Evolutionary conservation across 805 yeast species (phyloP).

Genomic region (Cyberlindnera misumaiensis): DNA sequence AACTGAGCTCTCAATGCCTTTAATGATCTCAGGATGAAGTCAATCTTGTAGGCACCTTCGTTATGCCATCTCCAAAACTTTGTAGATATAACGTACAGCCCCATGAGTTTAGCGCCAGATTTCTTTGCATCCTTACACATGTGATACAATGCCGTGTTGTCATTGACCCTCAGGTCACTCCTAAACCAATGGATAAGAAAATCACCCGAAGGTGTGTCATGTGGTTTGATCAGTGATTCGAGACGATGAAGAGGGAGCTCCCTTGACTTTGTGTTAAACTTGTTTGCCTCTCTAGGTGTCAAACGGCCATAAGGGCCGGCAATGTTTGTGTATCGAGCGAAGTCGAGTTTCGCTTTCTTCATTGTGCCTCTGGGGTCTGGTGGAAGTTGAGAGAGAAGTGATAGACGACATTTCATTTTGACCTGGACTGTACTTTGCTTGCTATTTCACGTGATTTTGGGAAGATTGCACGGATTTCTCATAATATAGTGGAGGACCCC

Average conservation of each 20-base stretch:
- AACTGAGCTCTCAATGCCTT: constrained; percentile 25
- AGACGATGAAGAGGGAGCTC: constrained; percentile 9
- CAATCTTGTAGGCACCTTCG: constrained; percentile 36
- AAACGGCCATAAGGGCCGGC: background rate
- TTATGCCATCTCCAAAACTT: constrained; percentile 36
- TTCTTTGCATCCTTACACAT: constrained; percentile 29
- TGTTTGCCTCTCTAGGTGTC: constrained; percentile 6
- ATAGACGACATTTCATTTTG: no score
- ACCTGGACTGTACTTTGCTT: background rate
- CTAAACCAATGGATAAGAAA: constrained; percentile 39
- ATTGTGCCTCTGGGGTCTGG: background rate
- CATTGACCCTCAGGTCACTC: constrained; percentile 38
- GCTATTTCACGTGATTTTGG: background rate
- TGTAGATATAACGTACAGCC: constrained; percentile 35
- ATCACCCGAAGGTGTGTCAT: constrained; percentile 1
- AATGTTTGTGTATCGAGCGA: constrained; percentile 10
- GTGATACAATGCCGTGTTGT: constrained; percentile 35
- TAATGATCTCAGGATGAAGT: constrained; percentile 32
- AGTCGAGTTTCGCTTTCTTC: constrained; percentile 14
- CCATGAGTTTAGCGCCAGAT: constrained; percentile 29
- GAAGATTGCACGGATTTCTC: no score
- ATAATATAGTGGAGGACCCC: no score
- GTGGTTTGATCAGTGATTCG: constrained; percentile 1
- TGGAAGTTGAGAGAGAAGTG: no score
- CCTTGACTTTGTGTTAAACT: constrained; percentile 8